Evolutionary conservation across 169 alveolate species (phyloP), one percentile per base, ranked within the genome.

Genomic region (Pseudocohnilembus persalinus): DNA sequence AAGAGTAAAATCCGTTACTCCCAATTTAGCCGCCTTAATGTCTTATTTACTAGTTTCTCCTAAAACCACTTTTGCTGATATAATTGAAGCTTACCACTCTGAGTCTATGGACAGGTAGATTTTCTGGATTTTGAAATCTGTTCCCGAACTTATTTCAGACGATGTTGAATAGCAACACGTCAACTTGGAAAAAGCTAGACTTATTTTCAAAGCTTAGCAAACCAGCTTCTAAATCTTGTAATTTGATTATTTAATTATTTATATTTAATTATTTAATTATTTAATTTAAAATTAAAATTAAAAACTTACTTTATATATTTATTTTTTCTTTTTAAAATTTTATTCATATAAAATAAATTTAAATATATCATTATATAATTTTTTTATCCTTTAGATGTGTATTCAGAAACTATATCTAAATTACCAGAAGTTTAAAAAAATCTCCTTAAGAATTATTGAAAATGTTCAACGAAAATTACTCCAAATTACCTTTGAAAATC

Each of bases 41-140:
- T 93, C 92, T 25, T 82, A 84, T 84, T 76, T 91, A 0, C 81
- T 92, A 73, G 87, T 92, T 0, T 77, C 91, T 29, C 82, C 86
- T 33, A 90, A 91, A 76, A 88, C 76, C 81, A 91, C 80, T 72
- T 84, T 91, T 83, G 91, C 84, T 74, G 95, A 94, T 77, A 65
- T 94, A 75, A 63, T 90, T 29, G 89, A 89, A 26, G 35, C 93
- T n/a, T 94, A 94, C 87, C 76, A 89, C 0, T 74, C 80, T 28
- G 97, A 94, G 77, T 91, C 88, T 88, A 77, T 94, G 87, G 97
- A 94, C 76, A 90, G 97, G 87, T 92, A 94, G 89, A 93, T 91
- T 1, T 92, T 94, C 84, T 94, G 97, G 97, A 88, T 94, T 82
- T 82, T 94, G n/a, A 92, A 91, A 65, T 95, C 92, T 79, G 81